Percentiles rank a stretch among this genome's conserved stretches.
These are phyloP conservation scores for Akanthomyces muscarius DNA, from an alignment of 2,329 filamentous ascomycete species.

Conservation along the genomic window DNA sequence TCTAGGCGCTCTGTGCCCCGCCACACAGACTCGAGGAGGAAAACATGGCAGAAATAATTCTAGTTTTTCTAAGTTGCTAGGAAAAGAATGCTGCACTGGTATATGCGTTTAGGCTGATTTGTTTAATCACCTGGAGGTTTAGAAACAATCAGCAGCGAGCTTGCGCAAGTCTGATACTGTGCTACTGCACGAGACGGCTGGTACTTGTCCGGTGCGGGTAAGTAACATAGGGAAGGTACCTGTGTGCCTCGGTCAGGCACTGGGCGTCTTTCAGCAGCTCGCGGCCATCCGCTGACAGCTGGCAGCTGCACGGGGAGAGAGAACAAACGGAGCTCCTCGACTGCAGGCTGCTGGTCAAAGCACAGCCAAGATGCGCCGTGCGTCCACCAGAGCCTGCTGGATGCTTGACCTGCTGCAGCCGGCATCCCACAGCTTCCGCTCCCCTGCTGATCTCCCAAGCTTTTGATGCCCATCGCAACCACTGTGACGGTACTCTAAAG, in stretches of 20 bases:
- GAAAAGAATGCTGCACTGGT: neutral
- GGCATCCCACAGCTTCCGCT: neutral
- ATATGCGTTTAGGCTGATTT: neutral
- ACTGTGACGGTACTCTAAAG: neutral
- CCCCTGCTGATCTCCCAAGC: conserved; percentile 6
- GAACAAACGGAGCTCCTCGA: neutral
- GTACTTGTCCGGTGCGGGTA: neutral
- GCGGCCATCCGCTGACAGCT: neutral
- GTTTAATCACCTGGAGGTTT: neutral
- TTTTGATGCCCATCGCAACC: neutral
- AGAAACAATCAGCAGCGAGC: neutral
- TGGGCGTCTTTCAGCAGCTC: neutral
- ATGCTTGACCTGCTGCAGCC: too few species aligned
- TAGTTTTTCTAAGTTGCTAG: neutral
- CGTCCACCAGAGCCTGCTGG: neutral
- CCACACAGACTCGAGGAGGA: neutral
- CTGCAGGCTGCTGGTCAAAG: neutral
- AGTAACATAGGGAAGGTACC: too few species aligned
- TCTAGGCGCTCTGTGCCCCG: neutral
- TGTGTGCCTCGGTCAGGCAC: too few species aligned
- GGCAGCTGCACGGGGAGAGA: neutral
- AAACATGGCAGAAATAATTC: neutral
- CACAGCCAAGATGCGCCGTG: neutral
- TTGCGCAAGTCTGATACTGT: neutral
- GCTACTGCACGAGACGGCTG: neutral